Conservation (phyloP, 176 grass and related monocot genomes). For the Eleusine coracana region DNA sequence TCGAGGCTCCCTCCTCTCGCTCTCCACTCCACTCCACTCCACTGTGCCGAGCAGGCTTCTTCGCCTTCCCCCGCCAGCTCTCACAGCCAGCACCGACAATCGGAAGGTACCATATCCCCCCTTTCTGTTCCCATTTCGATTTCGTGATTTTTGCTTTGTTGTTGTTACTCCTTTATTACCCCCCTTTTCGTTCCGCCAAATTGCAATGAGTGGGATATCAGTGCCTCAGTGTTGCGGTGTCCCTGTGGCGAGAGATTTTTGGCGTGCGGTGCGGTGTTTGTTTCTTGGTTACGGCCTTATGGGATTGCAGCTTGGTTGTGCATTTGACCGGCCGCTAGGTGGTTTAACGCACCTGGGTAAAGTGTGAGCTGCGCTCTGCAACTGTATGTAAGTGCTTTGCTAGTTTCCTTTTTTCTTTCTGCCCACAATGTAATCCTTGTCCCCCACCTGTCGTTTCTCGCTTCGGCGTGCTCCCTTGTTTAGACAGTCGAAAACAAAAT, state of each 20-base stretch:
- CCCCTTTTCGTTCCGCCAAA: not conserved
- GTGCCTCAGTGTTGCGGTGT: too few relatives aligned
- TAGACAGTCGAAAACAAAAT: not conserved
- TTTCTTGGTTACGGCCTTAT: not conserved
- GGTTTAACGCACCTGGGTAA: not conserved
- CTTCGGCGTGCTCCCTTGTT: not conserved
- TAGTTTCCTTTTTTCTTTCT: not conserved
- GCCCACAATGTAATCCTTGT: not conserved
- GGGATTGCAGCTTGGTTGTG: not conserved
- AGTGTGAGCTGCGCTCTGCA: not conserved
- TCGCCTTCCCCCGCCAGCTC: not conserved
- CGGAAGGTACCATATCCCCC: slow-evolving; percentile 10
- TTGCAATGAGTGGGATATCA: not conserved
- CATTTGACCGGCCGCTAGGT: not conserved
- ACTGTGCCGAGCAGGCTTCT: not conserved
- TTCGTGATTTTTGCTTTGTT: not conserved
- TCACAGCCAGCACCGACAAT: not conserved
- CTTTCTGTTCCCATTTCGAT: not conserved
- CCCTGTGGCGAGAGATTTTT: not conserved
- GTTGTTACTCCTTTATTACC: not conserved
- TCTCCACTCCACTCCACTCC: not conserved
- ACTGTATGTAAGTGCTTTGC: not conserved
- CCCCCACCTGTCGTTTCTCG: not conserved
- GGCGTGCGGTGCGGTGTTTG: not conserved
- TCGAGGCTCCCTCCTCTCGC: not conserved